Evolutionary conservation across 331 rosid species (phyloP), one percentile per base, ranked within the genome.

Genomic region (Quercus lobata): DNA sequence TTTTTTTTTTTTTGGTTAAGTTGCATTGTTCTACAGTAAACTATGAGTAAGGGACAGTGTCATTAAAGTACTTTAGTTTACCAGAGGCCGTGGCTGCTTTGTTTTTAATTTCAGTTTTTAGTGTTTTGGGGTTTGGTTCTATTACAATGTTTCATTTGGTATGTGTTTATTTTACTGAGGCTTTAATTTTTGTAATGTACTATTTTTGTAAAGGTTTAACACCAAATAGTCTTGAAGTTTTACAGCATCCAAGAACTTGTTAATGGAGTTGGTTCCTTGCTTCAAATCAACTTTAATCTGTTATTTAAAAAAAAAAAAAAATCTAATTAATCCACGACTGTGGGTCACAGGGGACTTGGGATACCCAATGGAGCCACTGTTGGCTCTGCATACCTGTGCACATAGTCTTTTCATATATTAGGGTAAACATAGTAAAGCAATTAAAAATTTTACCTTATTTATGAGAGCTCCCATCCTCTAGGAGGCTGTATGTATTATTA

Each of bases 1-100:
- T 0, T 37, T 7, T 37, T 0, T 37, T 7, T 0, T 37, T 7
- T 37, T 0, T 0, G 0, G 11, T 7, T 37, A 37, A 37, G 46
- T 37, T 3, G 46, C 46, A 37, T 7, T 37, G 46, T 37, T 37
- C 3, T 37, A 37, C 46, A 37, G 46, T 7, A 37, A 37, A 37
- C 46, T 37, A 37, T 37, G 46, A 37, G 11, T 37, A 7, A 37
- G 46, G 11, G 11, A 37, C 11, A 7, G 11, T 2, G 46, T 8
- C 3, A 37, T 37, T 37, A 37, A 37, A 37, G 11, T 37, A 41
- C 46, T 41, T 41, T 8, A 41, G 12, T 41, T 2, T 0, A 41
- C 46, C 46, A 41, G 0, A 41, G 12, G 12, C 46, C 46, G 0
- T 3, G 12, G 46, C 46, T 41, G 46, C 46, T 41, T 41, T 2